Evolutionary conservation across 2,329 filamentous ascomycete species (phyloP), one percentile per base, ranked within the genome.

Genomic region (Verticillium tricorpus): DNA sequence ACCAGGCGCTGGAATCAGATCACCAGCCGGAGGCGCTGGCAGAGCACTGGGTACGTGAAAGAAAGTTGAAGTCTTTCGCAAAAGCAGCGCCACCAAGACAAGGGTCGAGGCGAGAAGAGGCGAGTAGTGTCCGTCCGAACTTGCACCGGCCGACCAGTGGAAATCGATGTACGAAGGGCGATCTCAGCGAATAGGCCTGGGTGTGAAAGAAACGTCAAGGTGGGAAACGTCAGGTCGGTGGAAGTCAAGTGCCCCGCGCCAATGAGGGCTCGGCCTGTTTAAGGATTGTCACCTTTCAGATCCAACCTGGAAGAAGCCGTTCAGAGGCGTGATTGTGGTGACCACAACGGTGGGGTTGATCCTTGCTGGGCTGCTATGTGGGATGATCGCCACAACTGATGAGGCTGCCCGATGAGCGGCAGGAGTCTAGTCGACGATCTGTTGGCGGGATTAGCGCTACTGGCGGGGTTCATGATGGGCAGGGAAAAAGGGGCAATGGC

Each of bases 361-460:
- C 57, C 56, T 45, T 58, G 57, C 45, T 31, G 45, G 45, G 9
- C 11, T 3, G 9, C 45, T 50, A 12, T 50, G 45, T 50, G 45
- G 37, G 35, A 50, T 58, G 57, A 58, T 58, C 57, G 57, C 57
- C 57, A 58, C 57, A 50, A 39, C 45, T 58, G 45, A 50, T 50
- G 37, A 58, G 57, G 57, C 45, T 45, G 57, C 40, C 57, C 57
- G 37, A 58, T 28, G 37, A 45, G 45, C 37, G 57, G 28, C 57
- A 40, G 28, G 57, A 58, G 57, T 40, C 57, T 58, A 50, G 31
- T 50, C 45, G 57, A 28, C 57, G 57, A 58, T 58, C 57, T 50
- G 57, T 32, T 58, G 57, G 57, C 45, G 57, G 57, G 57, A 45
- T 40, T 25, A 40, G 37, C 37, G 37, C 45, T 39, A 40, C 39